phyloP scores from a whole-genome alignment of 768 basidiomycete genomes.

The Panaeolus papilionaceus region DNA sequence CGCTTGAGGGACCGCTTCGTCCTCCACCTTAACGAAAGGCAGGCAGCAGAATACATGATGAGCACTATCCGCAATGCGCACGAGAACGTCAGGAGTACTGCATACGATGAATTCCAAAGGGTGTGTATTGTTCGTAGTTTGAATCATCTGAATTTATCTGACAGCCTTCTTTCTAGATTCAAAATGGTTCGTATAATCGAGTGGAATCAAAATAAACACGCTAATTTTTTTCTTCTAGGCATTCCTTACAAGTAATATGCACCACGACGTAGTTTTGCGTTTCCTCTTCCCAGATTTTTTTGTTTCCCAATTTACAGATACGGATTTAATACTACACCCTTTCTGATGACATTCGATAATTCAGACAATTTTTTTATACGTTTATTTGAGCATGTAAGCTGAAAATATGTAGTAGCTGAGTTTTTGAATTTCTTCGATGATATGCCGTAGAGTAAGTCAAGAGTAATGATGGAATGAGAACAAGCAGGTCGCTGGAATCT shows the following conservation, averaged over 20 bases:
- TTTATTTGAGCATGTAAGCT: too few species aligned
- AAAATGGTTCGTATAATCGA: slow-evolving; percentile 42
- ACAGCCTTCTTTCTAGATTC: slow-evolving; percentile 34
- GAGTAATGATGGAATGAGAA: too few species aligned
- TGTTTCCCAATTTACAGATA: too few species aligned
- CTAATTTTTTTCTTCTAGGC: slow-evolving; percentile 31
- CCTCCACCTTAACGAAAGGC: slow-evolving; percentile 80
- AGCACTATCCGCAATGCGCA: slow-evolving; percentile 89
- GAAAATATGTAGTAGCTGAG: too few species aligned
- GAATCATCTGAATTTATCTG: slow-evolving; percentile 2
- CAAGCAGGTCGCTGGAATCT: too few species aligned
- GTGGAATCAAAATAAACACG: slow-evolving; percentile 19
- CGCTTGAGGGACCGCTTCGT: slow-evolving; percentile 89
- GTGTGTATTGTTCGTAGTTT: slow-evolving; percentile 46
- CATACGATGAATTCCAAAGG: slow-evolving; percentile 95
- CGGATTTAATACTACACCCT: too few species aligned
- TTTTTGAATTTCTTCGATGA: too few species aligned
- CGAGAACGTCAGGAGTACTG: slow-evolving; percentile 92
- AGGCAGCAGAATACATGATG: slow-evolving; percentile 96
- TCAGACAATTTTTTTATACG: too few species aligned
- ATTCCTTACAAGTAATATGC: slow-evolving; percentile 48
- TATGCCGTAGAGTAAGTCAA: too few species aligned
- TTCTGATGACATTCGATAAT: too few species aligned
- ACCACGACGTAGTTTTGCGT: background rate
- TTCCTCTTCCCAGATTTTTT: background rate